These are phyloP conservation scores for Zasmidium cellare DNA, from an alignment of 2,329 filamentous ascomycete species.

Conservation along the genomic window DNA sequence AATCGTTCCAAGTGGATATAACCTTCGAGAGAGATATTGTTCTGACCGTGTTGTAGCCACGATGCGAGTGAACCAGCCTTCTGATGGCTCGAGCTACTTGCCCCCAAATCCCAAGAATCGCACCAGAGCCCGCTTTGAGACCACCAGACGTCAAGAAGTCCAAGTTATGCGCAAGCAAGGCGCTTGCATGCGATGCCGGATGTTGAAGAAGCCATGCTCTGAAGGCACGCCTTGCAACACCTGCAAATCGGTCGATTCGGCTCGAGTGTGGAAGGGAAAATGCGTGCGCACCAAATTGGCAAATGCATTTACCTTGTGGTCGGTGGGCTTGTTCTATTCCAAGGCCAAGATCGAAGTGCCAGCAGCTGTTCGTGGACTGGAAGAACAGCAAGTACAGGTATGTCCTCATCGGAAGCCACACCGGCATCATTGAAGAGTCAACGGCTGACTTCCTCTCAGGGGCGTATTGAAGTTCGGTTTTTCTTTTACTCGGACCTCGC, in stretches of 20 bases:
- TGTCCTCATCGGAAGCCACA: no score
- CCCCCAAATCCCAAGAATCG: constrained; percentile 13
- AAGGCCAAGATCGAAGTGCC: constrained; percentile 54
- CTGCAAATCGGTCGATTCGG: constrained; percentile 60
- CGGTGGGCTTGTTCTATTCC: constrained; percentile 52
- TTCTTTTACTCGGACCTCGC: constrained; percentile 42
- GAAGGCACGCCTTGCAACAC: constrained; percentile 61
- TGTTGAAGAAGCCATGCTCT: constrained; percentile 66
- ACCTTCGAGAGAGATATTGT: no score
- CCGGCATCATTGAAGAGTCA: background rate
- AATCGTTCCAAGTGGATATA: no score
- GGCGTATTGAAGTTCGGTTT: constrained; percentile 56
- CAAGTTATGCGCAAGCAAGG: constrained; percentile 61
- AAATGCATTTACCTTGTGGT: constrained; percentile 60
- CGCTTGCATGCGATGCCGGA: constrained; percentile 63
- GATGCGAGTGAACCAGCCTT: background rate
- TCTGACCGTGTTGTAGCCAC: background rate
- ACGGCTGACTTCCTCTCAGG: constrained; percentile 36
- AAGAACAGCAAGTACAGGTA: constrained; percentile 42
- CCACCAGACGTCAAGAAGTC: constrained; percentile 58
- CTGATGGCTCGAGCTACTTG: constrained; percentile 1
- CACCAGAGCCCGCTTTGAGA: constrained; percentile 57
- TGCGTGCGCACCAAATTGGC: constrained; percentile 60
- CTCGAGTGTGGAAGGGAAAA: constrained; percentile 61
- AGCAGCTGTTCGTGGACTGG: constrained; percentile 49